Evolutionary conservation across 164 flowering plant species (phyloP).

Genomic region (Piper betle): DNA sequence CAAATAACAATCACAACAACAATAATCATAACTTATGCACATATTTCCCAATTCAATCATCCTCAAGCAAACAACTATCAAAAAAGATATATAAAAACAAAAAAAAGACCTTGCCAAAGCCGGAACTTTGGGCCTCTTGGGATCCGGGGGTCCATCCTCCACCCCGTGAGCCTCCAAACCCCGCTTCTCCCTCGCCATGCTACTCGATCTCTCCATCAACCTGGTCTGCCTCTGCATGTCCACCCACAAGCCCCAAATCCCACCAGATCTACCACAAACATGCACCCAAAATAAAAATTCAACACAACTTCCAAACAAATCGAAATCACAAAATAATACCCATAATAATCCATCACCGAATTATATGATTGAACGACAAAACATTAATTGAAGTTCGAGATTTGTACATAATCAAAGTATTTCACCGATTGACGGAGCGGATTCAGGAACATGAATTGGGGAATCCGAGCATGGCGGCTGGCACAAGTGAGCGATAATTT

Average conservation of each 20-base stretch:
- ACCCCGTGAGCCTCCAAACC: conserved; percentile 30
- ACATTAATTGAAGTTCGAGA: no score
- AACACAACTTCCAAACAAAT: not conserved
- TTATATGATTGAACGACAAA: no score
- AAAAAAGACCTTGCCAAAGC: conserved; percentile 64
- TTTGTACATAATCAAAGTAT: no score
- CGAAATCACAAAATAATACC: no score
- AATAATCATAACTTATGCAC: not conserved
- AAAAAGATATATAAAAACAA: not conserved
- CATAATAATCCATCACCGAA: no score
- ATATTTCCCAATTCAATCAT: not conserved
- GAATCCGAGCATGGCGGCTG: no score
- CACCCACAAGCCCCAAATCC: conserved; percentile 24
- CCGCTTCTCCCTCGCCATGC: conserved; percentile 51
- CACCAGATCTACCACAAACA: not conserved
- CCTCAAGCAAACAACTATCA: no score
- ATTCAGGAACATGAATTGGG: no score
- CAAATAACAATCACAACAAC: no score
- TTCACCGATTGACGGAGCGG: no score
- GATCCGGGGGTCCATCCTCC: conserved; percentile 56
- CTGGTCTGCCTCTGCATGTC: conserved; percentile 42
- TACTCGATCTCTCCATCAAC: conserved; percentile 41
- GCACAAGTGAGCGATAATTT: no score
- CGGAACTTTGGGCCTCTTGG: conserved; percentile 42
- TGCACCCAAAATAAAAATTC: not conserved